A percentile compares a stretch with the other conserved stretches of the same genome.
These are phyloP conservation scores for Petunia axillaris DNA, from an alignment of 257 asterid genomes.

Conservation along the genomic window DNA sequence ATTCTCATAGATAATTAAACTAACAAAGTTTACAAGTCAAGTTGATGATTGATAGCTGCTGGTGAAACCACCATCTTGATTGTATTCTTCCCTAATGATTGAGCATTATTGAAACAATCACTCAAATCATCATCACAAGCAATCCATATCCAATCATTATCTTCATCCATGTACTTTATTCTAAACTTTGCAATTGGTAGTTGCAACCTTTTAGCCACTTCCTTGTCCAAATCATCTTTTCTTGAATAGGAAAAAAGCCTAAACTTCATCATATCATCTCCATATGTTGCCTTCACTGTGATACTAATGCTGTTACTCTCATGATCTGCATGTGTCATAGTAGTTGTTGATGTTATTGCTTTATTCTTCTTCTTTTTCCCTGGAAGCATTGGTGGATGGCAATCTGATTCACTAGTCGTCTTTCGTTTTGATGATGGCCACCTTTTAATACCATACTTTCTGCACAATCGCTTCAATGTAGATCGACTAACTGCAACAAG, in stretches of 20 bases:
- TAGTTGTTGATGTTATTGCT: not conserved
- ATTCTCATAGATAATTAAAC: too few relatives aligned
- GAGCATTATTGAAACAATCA: constrained; percentile 19
- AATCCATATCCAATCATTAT: constrained; percentile 25
- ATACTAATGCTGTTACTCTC: not conserved
- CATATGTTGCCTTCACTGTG: constrained; percentile 25
- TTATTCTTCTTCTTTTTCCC: not conserved
- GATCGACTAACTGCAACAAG: constrained; percentile 80
- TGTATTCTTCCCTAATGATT: constrained; percentile 11
- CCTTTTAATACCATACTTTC: constrained; percentile 86
- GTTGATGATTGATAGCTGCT: not conserved
- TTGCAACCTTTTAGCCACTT: constrained; percentile 19
- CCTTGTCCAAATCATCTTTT: constrained; percentile 17
- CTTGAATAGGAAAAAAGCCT: not conserved
- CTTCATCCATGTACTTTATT: constrained; percentile 22
- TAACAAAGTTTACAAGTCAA: not conserved
- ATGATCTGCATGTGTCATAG: not conserved
- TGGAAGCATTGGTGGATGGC: not conserved
- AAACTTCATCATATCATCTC: constrained; percentile 24
- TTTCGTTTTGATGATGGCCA: constrained; percentile 65
- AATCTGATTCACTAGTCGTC: not conserved
- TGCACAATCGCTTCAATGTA: constrained; percentile 87
- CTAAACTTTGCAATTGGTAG: constrained; percentile 7
- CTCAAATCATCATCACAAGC: constrained; percentile 24
- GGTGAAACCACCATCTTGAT: constrained; percentile 22